Evolutionary conservation across 2,329 filamentous ascomycete species (phyloP).

Genomic region (Fusarium tjaetaba): DNA sequence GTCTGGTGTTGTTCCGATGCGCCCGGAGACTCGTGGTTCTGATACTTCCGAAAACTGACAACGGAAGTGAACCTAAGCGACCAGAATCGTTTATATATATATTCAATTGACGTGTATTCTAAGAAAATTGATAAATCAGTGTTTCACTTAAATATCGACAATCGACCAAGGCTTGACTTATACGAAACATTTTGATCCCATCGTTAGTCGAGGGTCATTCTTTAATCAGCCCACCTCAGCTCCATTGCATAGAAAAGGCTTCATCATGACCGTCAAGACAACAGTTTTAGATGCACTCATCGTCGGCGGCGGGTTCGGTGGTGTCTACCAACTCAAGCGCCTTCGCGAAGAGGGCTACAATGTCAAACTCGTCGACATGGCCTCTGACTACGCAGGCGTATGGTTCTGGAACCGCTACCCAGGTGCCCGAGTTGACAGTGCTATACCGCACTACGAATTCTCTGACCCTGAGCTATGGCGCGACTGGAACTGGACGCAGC

Average conservation of each 20-base stretch:
- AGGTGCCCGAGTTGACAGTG: background rate
- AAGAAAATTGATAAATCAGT: accelerated
- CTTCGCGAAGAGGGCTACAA: background rate
- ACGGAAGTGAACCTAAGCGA: accelerated
- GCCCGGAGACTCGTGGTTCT: accelerated
- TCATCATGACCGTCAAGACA: background rate
- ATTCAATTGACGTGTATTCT: accelerated
- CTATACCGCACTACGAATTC: background rate
- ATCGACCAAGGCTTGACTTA: accelerated
- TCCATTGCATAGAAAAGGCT: accelerated
- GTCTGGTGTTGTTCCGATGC: background rate
- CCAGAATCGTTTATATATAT: background rate
- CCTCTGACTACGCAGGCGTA: background rate
- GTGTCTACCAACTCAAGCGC: background rate
- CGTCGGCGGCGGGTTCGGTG: background rate
- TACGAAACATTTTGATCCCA: background rate
- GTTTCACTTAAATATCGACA: background rate
- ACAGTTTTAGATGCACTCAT: background rate
- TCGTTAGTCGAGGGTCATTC: background rate
- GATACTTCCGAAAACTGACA: background rate
- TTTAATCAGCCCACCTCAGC: background rate
- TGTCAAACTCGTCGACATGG: background rate
- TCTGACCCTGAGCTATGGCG: background rate
- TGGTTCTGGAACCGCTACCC: background rate
- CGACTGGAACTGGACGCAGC: background rate